Percentiles rank a stretch among this genome's conserved stretches.
Conservation (phyloP, 805 yeast species). For the Wickerhamiella brachini region DNA sequence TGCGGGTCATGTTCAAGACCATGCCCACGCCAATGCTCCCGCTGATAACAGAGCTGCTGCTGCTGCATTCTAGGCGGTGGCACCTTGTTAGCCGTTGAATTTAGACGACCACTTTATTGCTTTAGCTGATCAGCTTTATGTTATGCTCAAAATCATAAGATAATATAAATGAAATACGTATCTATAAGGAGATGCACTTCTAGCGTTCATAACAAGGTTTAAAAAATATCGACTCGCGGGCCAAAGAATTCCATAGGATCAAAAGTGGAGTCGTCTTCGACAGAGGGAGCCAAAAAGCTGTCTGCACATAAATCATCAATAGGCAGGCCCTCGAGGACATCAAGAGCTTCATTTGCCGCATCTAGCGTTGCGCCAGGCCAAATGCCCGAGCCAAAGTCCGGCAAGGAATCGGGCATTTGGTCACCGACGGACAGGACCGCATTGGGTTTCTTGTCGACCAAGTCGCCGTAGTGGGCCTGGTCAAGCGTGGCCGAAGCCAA, state of each 20-base stretch:
- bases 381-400: background rate
- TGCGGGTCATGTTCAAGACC: too few relatives aligned
- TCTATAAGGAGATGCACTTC: background rate
- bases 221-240: constrained; percentile 12
- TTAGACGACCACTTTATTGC: too few relatives aligned
- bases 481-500: background rate
- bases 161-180: background rate
- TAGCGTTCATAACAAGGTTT: background rate
- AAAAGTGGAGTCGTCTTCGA: constrained; percentile 9
- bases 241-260: constrained; percentile 16
- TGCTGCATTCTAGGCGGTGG: too few relatives aligned
- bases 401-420: background rate
- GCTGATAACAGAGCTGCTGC: too few relatives aligned
- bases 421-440: background rate
- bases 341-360: background rate
- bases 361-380: background rate
- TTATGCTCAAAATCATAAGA: background rate
- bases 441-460: background rate
- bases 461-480: background rate
- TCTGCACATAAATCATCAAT: constrained; percentile 5
- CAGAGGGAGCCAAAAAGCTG: constrained; percentile 10
- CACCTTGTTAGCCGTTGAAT: too few relatives aligned
- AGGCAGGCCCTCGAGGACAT: background rate
- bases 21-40: background rate
- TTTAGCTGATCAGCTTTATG: too few relatives aligned